Percentiles rank a stretch among this genome's conserved stretches.
Conservation (phyloP, 345 rosid genomes). For the Salix caprea region DNA sequence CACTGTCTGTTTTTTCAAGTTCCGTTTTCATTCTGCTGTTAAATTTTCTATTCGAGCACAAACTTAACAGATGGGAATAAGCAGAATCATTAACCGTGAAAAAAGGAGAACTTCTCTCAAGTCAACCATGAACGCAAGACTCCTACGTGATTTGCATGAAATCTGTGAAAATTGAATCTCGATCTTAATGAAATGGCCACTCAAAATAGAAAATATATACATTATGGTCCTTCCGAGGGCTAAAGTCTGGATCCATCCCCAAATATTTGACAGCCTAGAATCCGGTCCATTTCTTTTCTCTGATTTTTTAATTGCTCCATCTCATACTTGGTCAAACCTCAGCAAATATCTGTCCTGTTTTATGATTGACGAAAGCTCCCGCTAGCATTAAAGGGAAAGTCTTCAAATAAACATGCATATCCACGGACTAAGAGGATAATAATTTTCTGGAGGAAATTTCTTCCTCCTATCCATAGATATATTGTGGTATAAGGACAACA, state of each 20-base stretch:
- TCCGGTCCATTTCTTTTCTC: neutral
- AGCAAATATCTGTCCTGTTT: neutral
- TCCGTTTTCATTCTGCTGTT: neutral
- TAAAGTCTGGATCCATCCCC: no score
- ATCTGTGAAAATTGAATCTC: neutral
- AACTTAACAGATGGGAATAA: neutral
- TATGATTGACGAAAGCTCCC: neutral
- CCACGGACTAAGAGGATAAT: no score
- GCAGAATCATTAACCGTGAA: neutral
- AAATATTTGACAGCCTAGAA: no score
- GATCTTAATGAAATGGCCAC: no score
- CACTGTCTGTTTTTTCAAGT: neutral
- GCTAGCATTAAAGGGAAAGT: no score
- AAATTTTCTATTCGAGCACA: neutral
- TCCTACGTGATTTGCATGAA: neutral
- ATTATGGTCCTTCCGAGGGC: no score
- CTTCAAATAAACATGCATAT: no score
- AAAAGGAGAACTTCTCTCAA: neutral
- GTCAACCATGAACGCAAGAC: neutral
- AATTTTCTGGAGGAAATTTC: no score
- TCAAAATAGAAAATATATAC: no score
- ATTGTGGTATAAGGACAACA: no score
- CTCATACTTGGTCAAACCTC: neutral
- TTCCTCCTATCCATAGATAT: no score
- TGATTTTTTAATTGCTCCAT: neutral